These are phyloP conservation scores for Pichia norvegensis DNA, from an alignment of 1,139 yeast genomes.

Conservation along the genomic window DNA sequence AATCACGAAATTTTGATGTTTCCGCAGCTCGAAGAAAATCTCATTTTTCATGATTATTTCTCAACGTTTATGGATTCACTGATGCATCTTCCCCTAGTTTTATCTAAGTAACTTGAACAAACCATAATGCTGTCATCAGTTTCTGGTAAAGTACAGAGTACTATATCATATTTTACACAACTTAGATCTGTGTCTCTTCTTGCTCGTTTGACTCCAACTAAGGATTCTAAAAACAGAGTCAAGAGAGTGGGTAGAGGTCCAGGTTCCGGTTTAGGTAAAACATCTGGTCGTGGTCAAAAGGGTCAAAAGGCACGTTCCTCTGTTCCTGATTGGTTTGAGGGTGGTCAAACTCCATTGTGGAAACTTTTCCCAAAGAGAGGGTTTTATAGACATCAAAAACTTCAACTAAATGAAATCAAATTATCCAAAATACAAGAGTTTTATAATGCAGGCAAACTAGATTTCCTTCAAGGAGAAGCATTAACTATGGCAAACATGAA, in stretches of 20 bases:
- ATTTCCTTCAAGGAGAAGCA: slow-evolving; percentile 49
- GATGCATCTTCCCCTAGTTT: not conserved
- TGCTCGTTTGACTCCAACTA: slow-evolving; percentile 25
- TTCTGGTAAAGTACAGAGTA: not conserved
- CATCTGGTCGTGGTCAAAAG: slow-evolving; percentile 96
- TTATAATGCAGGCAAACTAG: slow-evolving; percentile 61
- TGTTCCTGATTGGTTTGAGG: slow-evolving; percentile 92
- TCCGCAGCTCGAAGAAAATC: too few species aligned
- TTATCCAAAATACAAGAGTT: slow-evolving; percentile 54
- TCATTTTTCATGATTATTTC: not conserved
- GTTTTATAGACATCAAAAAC: slow-evolving; percentile 42
- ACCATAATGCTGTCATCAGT: not conserved
- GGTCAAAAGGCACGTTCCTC: slow-evolving; percentile 97
- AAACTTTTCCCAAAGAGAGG: slow-evolving; percentile 89
- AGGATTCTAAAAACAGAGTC: slow-evolving; percentile 32
- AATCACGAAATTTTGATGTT: too few species aligned
- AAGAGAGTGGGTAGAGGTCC: slow-evolving; percentile 96
- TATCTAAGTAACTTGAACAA: not conserved
- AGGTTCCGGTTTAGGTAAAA: slow-evolving; percentile 86
- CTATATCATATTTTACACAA: not conserved
- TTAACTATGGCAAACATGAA: slow-evolving; percentile 68
- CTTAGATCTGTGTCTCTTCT: slow-evolving; percentile 22
- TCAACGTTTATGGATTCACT: not conserved
- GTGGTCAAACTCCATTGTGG: slow-evolving; percentile 96
- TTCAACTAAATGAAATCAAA: slow-evolving; percentile 46